Evolutionary conservation across 495 filamentous ascomycete genomes (phyloP), one percentile per base, ranked within the genome.

Genomic region (Penicillium paxilli): DNA sequence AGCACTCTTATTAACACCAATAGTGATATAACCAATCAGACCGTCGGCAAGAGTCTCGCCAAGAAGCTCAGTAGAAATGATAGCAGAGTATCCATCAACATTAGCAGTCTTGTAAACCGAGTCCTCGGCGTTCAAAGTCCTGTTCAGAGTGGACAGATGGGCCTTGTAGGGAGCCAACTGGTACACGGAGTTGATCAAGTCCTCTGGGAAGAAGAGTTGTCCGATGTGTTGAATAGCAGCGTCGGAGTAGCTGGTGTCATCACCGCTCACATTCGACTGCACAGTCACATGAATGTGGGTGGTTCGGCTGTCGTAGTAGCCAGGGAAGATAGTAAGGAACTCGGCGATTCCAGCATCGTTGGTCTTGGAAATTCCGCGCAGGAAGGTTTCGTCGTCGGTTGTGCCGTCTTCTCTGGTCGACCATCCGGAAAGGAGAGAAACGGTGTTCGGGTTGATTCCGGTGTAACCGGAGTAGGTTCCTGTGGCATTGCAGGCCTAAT

Each of bases 291-390:
- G 53, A 19, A 50, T 49, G 40, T 56, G 53, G 30, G 30, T 56
- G 4, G 47, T 56, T 21, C 53, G 53, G 12, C 28, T 42, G 1
- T 49, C 47, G 22, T 56, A 56, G 41, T 56, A 49, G 7, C 53
- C 53, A 4, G 53, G 47, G 53, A 56, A 56, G 10, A 51, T 49
- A 22, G 53, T 56, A 5, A 50, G 47, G 47, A 56, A 56, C 26
- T 49, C 47, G 12, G 40, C 47, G 11, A 56, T 49, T 5, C 47
- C 53, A n/a, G 45, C 53, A 28, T 56, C 41, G 22, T 56, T 49
- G 5, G 53, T 50, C 16, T 49, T 49, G 17, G 47, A 49, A 28
- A 51, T 37, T 23, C 53, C 53, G 19, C 53, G 53, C 40, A 56
- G 40, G 53, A 56, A 56, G 11, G 53, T 56, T 8, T 40, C 30